These are phyloP conservation scores for Alternaria tenuissima DNA, from an alignment of 2,329 filamentous ascomycete genomes.

Conservation along the genomic window DNA sequence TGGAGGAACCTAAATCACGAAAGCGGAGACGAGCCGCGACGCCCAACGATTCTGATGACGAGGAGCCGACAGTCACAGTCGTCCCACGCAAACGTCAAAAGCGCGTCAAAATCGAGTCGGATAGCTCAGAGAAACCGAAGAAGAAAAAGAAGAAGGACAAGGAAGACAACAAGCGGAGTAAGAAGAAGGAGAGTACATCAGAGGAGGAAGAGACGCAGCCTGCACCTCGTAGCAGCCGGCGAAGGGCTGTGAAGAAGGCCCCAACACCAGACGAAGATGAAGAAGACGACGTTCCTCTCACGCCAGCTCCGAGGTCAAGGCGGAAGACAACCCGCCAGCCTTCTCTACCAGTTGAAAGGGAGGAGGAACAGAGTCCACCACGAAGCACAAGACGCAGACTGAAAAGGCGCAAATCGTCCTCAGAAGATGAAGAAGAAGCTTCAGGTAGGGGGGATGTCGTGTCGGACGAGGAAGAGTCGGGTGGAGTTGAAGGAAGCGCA, in stretches of 20 bases:
- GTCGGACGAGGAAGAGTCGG: slow-evolving; percentile 27
- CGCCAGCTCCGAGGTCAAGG: not conserved
- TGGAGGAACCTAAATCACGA: slow-evolving; percentile 13
- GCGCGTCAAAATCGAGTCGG: slow-evolving; percentile 4
- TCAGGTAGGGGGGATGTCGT: slow-evolving; percentile 21
- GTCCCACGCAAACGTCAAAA: slow-evolving; percentile 22
- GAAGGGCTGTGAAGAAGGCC: slow-evolving; percentile 8
- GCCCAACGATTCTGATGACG: slow-evolving; percentile 12
- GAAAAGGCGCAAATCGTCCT: slow-evolving; percentile 6
- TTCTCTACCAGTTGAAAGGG: slow-evolving; percentile 10
- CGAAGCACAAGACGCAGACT: slow-evolving; percentile 12
- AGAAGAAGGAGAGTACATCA: not conserved
- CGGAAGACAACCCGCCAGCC: not conserved
- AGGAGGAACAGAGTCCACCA: slow-evolving; percentile 9
- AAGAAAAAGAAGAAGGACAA: slow-evolving; percentile 8
- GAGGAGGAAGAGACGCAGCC: slow-evolving; percentile 5
- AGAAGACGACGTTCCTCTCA: slow-evolving; percentile 6
- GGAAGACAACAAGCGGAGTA: not conserved
- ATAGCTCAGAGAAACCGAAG: slow-evolving; percentile 6
- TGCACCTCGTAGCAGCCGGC: slow-evolving; percentile 16
- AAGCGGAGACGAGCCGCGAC: slow-evolving; percentile 27
- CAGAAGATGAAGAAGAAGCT: slow-evolving; percentile 14
- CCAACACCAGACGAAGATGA: slow-evolving; percentile 10
- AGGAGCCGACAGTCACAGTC: slow-evolving; percentile 22
- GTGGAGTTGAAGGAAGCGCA: slow-evolving; percentile 9